Evolutionary conservation across 352 stramenopile species (phyloP).

Genomic region (Phytophthora pini): DNA sequence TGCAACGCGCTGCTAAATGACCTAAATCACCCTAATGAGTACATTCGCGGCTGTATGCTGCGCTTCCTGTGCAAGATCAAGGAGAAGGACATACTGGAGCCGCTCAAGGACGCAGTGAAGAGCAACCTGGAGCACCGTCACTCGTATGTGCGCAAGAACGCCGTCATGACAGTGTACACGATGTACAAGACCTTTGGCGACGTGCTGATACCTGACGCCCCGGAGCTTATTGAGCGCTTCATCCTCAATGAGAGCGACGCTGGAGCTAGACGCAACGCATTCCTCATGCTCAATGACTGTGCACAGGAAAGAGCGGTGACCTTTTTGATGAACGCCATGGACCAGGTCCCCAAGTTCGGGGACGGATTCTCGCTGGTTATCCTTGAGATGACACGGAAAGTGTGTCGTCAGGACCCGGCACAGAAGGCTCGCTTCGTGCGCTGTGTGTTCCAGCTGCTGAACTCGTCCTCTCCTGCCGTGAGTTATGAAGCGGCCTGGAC

Average conservation of each 20-base stretch:
- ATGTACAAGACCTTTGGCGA: slow-evolving; percentile 97
- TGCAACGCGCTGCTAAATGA: slow-evolving; percentile 99
- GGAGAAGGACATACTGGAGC: slow-evolving; percentile 95
- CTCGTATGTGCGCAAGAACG: slow-evolving; percentile 99
- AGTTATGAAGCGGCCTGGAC: slow-evolving; percentile 99
- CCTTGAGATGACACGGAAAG: slow-evolving; percentile 98
- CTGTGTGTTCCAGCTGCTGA: slow-evolving; percentile 98
- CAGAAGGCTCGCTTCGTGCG: slow-evolving; percentile 99
- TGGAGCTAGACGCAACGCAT: slow-evolving; percentile 96
- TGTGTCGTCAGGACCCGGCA: slow-evolving; percentile 97
- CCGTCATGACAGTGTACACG: slow-evolving; percentile 97
- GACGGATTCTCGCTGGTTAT: slow-evolving; percentile 99
- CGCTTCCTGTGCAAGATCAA: slow-evolving; percentile 99
- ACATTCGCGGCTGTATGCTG: slow-evolving; percentile 99
- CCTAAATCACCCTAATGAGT: slow-evolving; percentile 99
- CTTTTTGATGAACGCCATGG: slow-evolving; percentile 97
- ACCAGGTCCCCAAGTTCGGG: slow-evolving; percentile 95
- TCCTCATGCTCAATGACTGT: slow-evolving; percentile 99
- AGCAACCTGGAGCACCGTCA: slow-evolving; percentile 98
- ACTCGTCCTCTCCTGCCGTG: slow-evolving; percentile 89
- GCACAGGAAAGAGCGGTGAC: slow-evolving; percentile 97
- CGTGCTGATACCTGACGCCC: slow-evolving; percentile 96
- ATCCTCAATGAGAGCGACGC: slow-evolving; percentile 96
- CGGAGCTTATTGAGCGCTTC: slow-evolving; percentile 97
- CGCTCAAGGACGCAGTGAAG: slow-evolving; percentile 93